A percentile compares a stretch with the other conserved stretches of the same genome.
Evolutionary conservation across 192 early-diverging fungal genomes (phyloP).

Genomic region (Radiomyces spectabilis): DNA sequence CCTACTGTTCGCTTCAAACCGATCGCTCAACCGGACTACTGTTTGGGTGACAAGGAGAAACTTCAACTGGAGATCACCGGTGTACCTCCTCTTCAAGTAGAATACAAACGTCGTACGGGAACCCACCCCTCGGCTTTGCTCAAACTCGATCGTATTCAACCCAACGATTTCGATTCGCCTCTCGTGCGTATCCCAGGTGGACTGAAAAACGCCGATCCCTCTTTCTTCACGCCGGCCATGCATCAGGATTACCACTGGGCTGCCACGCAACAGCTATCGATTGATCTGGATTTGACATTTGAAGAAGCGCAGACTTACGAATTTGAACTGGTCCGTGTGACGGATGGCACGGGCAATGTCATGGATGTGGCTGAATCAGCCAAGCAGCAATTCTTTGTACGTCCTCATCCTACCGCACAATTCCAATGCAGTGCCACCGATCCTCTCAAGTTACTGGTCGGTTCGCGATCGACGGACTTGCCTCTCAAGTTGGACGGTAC

Average conservation of each 20-base stretch:
- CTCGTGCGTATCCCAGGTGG: background rate
- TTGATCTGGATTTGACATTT: constrained; percentile 26
- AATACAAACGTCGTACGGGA: constrained; percentile 16
- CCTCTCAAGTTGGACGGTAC: constrained; percentile 19
- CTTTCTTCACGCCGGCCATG: background rate
- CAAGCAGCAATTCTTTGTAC: constrained; percentile 9
- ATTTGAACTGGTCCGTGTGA: constrained; percentile 14
- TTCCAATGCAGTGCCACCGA: constrained; percentile 17
- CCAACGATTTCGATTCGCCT: constrained; percentile 17
- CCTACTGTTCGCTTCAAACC: constrained; percentile 26
- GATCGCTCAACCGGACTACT: constrained; percentile 10
- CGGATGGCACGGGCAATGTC: constrained; percentile 28
- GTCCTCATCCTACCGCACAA: constrained; percentile 21
- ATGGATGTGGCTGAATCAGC: constrained; percentile 3
- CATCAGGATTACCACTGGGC: constrained; percentile 28
- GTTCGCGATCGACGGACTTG: background rate
- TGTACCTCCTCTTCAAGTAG: constrained; percentile 34
- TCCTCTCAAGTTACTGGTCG: constrained; percentile 19
- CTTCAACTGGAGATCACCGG: constrained; percentile 24
- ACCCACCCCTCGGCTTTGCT: background rate
- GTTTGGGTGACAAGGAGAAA: constrained; percentile 20
- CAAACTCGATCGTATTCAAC: constrained; percentile 28
- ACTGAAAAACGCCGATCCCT: background rate
- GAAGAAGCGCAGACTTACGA: constrained; percentile 10
- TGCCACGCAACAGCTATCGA: constrained; percentile 8